phyloP scores from a whole-genome alignment of 495 filamentous ascomycete species.

The Hypoxylon lienhwacheense region DNA sequence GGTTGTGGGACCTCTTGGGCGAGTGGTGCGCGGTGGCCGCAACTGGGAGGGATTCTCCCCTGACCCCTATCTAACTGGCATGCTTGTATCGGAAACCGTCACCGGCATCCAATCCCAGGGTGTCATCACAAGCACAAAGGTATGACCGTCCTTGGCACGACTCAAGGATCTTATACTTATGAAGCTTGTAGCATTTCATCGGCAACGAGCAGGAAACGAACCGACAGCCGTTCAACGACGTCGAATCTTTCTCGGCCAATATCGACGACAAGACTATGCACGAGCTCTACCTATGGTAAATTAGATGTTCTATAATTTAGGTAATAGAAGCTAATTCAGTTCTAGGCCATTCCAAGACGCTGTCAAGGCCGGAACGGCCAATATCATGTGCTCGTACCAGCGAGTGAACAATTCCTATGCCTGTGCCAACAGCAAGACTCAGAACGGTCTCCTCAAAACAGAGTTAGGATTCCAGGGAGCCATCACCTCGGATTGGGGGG shows the following conservation, averaged over 20 bases:
- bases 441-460: conserved; percentile 64
- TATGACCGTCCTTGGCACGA: conserved; percentile 39
- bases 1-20: conserved; percentile 58
- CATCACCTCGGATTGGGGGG: conserved; percentile 59
- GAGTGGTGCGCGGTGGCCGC: conserved; percentile 52
- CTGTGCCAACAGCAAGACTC: conserved; percentile 62
- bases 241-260: conserved; percentile 58
- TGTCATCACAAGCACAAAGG: conserved; percentile 58
- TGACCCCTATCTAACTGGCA: conserved; percentile 52
- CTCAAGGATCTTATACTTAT: conserved; percentile 24
- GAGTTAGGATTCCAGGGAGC: conserved; percentile 65
- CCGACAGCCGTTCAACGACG: conserved; percentile 50
- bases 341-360: conserved; percentile 63
- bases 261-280: conserved; percentile 69
- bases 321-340: conserved; percentile 1
- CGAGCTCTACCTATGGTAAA: conserved; percentile 67
- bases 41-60: conserved; percentile 59
- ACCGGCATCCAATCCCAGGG: conserved; percentile 54
- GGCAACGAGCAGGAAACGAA: conserved; percentile 67
- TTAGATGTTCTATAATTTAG: conserved; percentile 45
- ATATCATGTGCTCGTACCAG: conserved; percentile 72
- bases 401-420: conserved; percentile 65
- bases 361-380: conserved; percentile 59
- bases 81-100: conserved; percentile 47
- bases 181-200: conserved; percentile 54